These are phyloP conservation scores for Russula olivacea DNA, from an alignment of 768 basidiomycete genomes.

Conservation along the genomic window DNA sequence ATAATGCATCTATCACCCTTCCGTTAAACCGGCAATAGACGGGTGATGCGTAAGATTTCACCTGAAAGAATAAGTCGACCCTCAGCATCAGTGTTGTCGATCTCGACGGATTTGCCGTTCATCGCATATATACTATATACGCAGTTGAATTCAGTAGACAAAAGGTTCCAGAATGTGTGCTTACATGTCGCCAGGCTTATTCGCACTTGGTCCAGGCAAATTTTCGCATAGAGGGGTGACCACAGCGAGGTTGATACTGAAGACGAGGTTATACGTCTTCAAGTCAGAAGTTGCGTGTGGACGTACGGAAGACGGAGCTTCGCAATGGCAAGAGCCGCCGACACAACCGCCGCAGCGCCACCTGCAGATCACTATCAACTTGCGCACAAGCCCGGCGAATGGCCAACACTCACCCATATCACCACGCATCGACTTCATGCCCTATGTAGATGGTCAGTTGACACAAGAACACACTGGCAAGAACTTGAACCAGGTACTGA, in stretches of 20 bases:
- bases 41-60: conserved; percentile 29
- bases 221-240: conserved; percentile 78
- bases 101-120: conserved; percentile 83
- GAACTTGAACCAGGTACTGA: conserved; percentile 35
- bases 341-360: conserved; percentile 74
- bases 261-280: not conserved
- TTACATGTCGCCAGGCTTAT: conserved; percentile 81
- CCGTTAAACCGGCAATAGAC: not conserved
- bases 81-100: conserved; percentile 86
- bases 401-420: conserved; percentile 62
- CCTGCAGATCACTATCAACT: conserved; percentile 34
- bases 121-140: conserved; percentile 64
- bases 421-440: conserved; percentile 80
- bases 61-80: conserved; percentile 72
- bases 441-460: conserved; percentile 35
- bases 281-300: not conserved
- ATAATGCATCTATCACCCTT: conserved; percentile 60
- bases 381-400: not conserved
- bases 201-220: conserved; percentile 63
- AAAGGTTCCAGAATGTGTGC: conserved; percentile 24
- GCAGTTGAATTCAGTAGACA: not conserved
- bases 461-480: not conserved
- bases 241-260: conserved; percentile 68
- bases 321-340: conserved; percentile 71
- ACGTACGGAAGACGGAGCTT: conserved; percentile 74